Evolutionary conservation across 371 early-diverging fungal species (phyloP).

Genomic region (Mortierella sp.): DNA sequence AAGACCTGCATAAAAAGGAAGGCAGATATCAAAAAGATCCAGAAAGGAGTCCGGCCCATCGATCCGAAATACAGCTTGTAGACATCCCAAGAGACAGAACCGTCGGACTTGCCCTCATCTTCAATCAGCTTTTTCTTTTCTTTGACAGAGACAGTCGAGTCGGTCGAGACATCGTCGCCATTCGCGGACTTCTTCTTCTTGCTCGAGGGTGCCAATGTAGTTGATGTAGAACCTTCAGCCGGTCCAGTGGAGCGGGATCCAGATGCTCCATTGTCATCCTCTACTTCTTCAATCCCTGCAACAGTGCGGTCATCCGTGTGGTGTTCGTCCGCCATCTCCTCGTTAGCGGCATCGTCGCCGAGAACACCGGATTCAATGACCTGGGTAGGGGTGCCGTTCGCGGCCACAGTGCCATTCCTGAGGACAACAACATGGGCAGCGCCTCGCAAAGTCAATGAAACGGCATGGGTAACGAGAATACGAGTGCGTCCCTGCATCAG

Average conservation of each 20-base stretch:
- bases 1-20: conserved; percentile 62
- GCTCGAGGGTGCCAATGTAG: conserved; percentile 29
- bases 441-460: conserved; percentile 75
- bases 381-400: conserved; percentile 62
- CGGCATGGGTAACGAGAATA: conserved; percentile 89
- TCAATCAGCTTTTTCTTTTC: conserved; percentile 63
- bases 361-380: conserved; percentile 59
- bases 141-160: conserved; percentile 39
- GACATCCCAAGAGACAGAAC: conserved; percentile 66
- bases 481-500: conserved; percentile 81
- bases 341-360: conserved; percentile 58
- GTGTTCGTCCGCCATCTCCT: conserved; percentile 32
- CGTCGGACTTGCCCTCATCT: conserved; percentile 72
- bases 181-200: conserved; percentile 29
- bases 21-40: conserved; percentile 55
- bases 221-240: conserved; percentile 21
- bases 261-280: conserved; percentile 24
- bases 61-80: conserved; percentile 71
- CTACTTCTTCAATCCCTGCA: conserved; percentile 35
- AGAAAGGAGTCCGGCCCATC: conserved; percentile 67
- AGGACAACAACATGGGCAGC: conserved; percentile 80
- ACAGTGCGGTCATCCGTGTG: conserved; percentile 37
- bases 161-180: conserved; percentile 35
- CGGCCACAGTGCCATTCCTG: conserved; percentile 71
- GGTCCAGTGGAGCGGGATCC: conserved; percentile 11